Conservation (phyloP, 208 protist genomes). For the Naegleria fowleri region DNA sequence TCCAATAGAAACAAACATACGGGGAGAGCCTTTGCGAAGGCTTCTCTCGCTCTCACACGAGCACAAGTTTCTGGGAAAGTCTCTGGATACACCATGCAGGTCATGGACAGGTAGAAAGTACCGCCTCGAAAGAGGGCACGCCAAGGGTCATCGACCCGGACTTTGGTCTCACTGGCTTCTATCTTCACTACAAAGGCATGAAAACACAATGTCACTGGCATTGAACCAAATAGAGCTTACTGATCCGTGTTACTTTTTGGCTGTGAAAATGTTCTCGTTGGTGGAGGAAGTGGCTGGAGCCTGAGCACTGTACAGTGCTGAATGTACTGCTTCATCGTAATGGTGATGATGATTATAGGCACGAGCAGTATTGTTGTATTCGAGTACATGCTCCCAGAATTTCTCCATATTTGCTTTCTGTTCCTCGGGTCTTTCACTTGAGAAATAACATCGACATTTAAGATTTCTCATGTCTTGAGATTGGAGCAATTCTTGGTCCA, state of each 20-base stretch:
- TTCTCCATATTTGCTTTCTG: not conserved
- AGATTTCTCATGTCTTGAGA: constrained; percentile 11
- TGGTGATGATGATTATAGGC: no score
- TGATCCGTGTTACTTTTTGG: not conserved
- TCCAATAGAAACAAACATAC: not conserved
- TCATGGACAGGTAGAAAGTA: not conserved
- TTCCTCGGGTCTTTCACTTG: not conserved
- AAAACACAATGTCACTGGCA: constrained; percentile 1
- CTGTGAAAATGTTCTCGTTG: no score
- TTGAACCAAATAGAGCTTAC: constrained; percentile 9
- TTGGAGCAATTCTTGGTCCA: not conserved
- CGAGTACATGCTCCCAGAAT: not conserved
- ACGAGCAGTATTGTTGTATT: not conserved
- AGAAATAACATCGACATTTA: constrained; percentile 3
- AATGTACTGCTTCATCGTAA: no score
- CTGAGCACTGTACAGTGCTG: no score
- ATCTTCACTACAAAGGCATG: not conserved
- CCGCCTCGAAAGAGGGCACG: not conserved
- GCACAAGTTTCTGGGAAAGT: not conserved
- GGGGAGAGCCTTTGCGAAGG: not conserved
- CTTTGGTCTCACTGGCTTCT: not conserved
- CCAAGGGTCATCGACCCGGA: not conserved
- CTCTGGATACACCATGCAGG: not conserved
- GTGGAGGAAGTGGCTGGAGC: no score
- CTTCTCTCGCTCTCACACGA: not conserved